Evolutionary conservation across 306 rosid genomes (phyloP).

Genomic region (Herpetospermum pedunculosum): DNA sequence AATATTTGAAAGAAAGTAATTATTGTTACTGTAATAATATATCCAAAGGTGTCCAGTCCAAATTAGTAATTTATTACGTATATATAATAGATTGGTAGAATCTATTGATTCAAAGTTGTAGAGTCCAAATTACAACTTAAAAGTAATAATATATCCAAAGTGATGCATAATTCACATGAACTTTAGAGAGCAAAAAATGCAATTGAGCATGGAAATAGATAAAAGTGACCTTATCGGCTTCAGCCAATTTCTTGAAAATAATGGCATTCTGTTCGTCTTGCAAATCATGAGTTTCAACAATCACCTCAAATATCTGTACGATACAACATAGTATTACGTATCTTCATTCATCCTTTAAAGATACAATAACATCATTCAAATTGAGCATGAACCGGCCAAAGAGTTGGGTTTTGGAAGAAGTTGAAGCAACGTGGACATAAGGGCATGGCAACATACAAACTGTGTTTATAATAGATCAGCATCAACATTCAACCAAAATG

Average conservation of each 20-base stretch:
- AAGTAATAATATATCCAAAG: not conserved
- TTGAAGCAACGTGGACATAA: not conserved
- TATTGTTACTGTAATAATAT: not conserved
- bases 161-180: not conserved
- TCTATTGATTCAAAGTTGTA: not conserved
- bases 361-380: not conserved
- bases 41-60: no score
- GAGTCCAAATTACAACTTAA: not conserved
- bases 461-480: no score
- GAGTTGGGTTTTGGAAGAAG: not conserved
- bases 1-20: not conserved
- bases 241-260: conserved; percentile 74
- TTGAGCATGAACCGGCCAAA: conserved; percentile 44
- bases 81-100: not conserved
- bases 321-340: not conserved
- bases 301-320: conserved; percentile 56
- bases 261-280: conserved; percentile 88
- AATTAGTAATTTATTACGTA: no score
- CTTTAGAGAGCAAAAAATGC: not conserved
- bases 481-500: no score
- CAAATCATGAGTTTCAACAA: conserved; percentile 57
- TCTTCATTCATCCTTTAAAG: not conserved
- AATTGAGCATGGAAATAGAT: no score
- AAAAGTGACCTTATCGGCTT: conserved; percentile 94
- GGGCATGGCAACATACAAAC: no score